Percentiles rank a stretch among this genome's conserved stretches.
phyloP scores from a whole-genome alignment of 805 yeast species.

The Clavispora vitiphila region DNA sequence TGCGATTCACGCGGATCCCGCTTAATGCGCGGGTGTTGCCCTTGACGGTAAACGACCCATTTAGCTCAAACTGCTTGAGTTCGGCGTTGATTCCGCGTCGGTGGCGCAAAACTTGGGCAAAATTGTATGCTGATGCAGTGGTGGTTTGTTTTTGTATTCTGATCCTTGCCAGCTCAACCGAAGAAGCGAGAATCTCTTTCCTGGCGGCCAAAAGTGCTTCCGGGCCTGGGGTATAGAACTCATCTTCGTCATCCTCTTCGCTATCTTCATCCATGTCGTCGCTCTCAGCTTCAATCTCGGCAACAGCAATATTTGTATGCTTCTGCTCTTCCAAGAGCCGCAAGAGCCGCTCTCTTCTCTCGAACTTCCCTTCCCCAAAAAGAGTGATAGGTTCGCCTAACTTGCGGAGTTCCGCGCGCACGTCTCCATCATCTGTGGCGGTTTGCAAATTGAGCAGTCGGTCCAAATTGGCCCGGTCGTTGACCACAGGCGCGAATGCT shows the following conservation, averaged over 20 bases:
- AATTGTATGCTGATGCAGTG: slow-evolving; percentile 25
- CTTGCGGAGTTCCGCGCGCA: slow-evolving; percentile 42
- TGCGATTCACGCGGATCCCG: slow-evolving; percentile 41
- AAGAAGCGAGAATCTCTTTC: slow-evolving; percentile 43
- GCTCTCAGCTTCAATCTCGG: slow-evolving; percentile 2
- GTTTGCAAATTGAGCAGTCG: slow-evolving; percentile 14
- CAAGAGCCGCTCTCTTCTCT: slow-evolving; percentile 56
- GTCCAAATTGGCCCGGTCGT: slow-evolving; percentile 6
- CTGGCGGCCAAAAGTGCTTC: slow-evolving; percentile 50
- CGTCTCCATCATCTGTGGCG: slow-evolving; percentile 67
- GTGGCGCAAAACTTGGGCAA: slow-evolving; percentile 38
- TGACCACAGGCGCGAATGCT: slow-evolving; percentile 12
- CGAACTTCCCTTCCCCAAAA: slow-evolving; percentile 57
- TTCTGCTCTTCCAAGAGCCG: slow-evolving; percentile 34
- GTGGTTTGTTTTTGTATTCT: slow-evolving; percentile 36
- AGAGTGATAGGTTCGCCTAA: slow-evolving; percentile 54
- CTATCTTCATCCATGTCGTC: slow-evolving; percentile 17
- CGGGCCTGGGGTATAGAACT: slow-evolving; percentile 79
- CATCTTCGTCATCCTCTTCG: slow-evolving; percentile 54
- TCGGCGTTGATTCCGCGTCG: slow-evolving; percentile 40
- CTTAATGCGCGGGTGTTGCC: slow-evolving; percentile 66
- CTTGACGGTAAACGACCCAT: slow-evolving; percentile 63
- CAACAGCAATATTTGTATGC: slow-evolving; percentile 5
- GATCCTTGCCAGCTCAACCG: slow-evolving; percentile 42
- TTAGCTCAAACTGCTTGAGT: slow-evolving; percentile 36